Conservation (phyloP, 176 grass and related monocot genomes). For the Olyra latifolia region DNA sequence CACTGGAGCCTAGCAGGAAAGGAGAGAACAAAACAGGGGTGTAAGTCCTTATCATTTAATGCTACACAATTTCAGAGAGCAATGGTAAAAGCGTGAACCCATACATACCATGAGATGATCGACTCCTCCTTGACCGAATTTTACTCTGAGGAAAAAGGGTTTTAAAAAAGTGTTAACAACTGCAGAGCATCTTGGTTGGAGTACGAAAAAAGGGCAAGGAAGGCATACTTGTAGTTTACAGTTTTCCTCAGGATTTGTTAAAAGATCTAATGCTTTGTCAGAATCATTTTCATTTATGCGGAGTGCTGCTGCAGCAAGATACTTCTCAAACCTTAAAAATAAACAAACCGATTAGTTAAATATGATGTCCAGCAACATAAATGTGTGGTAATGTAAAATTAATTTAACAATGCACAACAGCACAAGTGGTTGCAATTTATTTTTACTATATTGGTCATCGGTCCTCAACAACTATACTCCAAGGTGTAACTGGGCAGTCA, state of each 20-base stretch:
- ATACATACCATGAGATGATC: slow-evolving; percentile 35
- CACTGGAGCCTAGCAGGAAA: not conserved
- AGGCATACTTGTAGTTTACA: slow-evolving; percentile 65
- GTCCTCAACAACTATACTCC: not conserved
- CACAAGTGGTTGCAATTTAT: not conserved
- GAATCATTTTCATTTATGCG: slow-evolving; percentile 84
- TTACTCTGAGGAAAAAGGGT: slow-evolving; percentile 36
- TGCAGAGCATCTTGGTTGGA: slow-evolving; percentile 9
- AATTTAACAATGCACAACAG: slow-evolving; percentile 1
- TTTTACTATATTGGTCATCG: not conserved
- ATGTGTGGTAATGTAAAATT: not conserved
- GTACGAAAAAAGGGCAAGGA: slow-evolving; percentile 1
- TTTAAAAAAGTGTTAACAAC: slow-evolving; percentile 25
- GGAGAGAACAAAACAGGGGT: not conserved
- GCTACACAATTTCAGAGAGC: not conserved
- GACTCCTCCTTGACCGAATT: slow-evolving; percentile 59
- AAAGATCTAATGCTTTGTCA: slow-evolving; percentile 77
- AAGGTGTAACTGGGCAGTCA: not conserved
- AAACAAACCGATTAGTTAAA: slow-evolving; percentile 8
- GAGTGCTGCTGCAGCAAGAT: slow-evolving; percentile 83
- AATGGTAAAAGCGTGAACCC: not conserved
- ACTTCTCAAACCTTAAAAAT: slow-evolving; percentile 73
- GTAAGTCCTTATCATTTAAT: slow-evolving; percentile 3
- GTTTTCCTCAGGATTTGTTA: slow-evolving; percentile 93
- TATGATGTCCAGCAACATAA: not conserved